phyloP scores from a whole-genome alignment of 108 stramenopile species.

The Conticribra weissflogii region DNA sequence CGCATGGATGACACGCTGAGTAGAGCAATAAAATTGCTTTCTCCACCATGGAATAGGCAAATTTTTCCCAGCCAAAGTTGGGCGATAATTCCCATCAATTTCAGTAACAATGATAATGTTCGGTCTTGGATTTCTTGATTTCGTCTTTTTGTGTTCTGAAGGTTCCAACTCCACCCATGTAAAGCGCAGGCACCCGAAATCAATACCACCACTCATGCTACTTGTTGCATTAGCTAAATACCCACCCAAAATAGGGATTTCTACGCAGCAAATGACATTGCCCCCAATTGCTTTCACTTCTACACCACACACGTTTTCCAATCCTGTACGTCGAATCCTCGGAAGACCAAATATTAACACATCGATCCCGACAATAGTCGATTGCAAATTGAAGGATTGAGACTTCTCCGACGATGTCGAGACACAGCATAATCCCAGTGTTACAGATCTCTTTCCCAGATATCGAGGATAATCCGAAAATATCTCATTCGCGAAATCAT shows the following conservation, averaged over 20 bases:
- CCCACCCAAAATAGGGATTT: conserved; percentile 18
- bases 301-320: neutral
- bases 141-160: neutral
- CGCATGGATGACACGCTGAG: conserved; percentile 17
- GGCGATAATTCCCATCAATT: conserved; percentile 19
- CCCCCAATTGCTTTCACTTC: neutral
- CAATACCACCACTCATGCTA: neutral
- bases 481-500: neutral
- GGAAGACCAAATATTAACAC: conserved; percentile 15
- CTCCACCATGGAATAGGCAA: conserved; percentile 14
- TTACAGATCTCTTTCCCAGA: conserved; percentile 10
- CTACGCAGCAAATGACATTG: conserved; percentile 2
- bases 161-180: conserved; percentile 10
- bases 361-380: conserved; percentile 8
- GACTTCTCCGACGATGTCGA: neutral
- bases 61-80: conserved; percentile 13
- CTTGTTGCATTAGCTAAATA: conserved; percentile 5
- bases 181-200: conserved; percentile 12
- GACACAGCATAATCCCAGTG: conserved; percentile 15
- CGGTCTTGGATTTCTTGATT: neutral
- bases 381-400: conserved; percentile 1
- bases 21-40: conserved; percentile 17
- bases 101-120: conserved; percentile 11
- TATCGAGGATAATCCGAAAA: conserved; percentile 19
- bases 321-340: neutral